These are phyloP conservation scores for Podaxis mareebaensis DNA, from an alignment of 768 basidiomycete genomes.

Conservation along the genomic window DNA sequence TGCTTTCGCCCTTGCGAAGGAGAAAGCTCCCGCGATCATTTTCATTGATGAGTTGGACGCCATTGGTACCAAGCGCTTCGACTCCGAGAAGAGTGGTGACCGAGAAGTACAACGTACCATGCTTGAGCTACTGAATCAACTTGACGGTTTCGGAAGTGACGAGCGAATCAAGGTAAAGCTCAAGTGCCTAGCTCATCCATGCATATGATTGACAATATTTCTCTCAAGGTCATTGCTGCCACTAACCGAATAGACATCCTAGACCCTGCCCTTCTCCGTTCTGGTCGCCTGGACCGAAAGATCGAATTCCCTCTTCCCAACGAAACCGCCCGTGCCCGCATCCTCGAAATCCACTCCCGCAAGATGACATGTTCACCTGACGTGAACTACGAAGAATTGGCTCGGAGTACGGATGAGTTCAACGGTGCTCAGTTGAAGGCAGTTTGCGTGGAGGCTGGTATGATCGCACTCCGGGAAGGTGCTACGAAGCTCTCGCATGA, in stretches of 20 bases:
- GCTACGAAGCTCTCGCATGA: constrained; percentile 88
- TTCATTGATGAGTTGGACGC: constrained; percentile 99
- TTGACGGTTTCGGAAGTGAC: constrained; percentile 97
- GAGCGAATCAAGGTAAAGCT: constrained; percentile 87
- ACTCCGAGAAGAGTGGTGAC: constrained; percentile 98
- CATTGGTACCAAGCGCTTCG: constrained; percentile 98
- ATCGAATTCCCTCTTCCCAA: constrained; percentile 98
- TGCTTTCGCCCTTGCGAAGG: constrained; percentile 96
- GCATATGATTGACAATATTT: constrained; percentile 15
- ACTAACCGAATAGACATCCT: constrained; percentile 99
- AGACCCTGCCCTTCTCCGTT: constrained; percentile 96
- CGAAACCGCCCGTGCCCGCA: constrained; percentile 93
- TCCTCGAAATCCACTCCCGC: constrained; percentile 94
- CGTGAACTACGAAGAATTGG: constrained; percentile 97
- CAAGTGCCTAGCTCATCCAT: neutral
- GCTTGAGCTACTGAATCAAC: constrained; percentile 96
- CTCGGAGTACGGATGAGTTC: constrained; percentile 96
- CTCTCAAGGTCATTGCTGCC: constrained; percentile 87
- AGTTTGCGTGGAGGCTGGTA: constrained; percentile 98
- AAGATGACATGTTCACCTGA: constrained; percentile 89
- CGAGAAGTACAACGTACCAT: constrained; percentile 99
- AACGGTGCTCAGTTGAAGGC: constrained; percentile 98
- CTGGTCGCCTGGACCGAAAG: constrained; percentile 96
- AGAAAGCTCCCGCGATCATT: constrained; percentile 98
- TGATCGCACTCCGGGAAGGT: constrained; percentile 96